Evolutionary conservation across 2,329 filamentous ascomycete genomes (phyloP).

Genomic region (Hyphodiscus sp.): DNA sequence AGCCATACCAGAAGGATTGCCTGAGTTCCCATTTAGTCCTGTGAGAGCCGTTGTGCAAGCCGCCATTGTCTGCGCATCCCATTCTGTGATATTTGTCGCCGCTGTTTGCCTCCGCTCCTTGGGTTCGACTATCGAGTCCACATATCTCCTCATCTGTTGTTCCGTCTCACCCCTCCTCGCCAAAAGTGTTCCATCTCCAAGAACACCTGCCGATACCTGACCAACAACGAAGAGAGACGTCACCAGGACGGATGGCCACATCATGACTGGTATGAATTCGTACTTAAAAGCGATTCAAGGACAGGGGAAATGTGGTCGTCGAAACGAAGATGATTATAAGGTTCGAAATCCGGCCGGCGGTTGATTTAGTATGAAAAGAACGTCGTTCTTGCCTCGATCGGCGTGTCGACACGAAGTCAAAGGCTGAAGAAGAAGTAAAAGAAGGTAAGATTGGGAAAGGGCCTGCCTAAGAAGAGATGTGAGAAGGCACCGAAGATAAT

Average conservation of each 20-base stretch:
- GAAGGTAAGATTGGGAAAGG: constrained; percentile 19
- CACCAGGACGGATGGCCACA: constrained; percentile 16
- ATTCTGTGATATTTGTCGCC: constrained; percentile 42
- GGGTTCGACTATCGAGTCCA: constrained; percentile 26
- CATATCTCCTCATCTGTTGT: constrained; percentile 25
- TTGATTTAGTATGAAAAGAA: constrained; percentile 10
- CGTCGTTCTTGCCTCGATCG: constrained; percentile 13
- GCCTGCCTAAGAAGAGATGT: constrained; percentile 21
- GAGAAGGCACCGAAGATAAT: constrained; percentile 14
- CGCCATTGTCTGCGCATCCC: constrained; percentile 47
- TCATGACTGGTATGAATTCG: constrained; percentile 13
- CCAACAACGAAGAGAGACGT: constrained; percentile 22
- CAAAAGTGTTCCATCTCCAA: constrained; percentile 19
- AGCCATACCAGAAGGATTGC: constrained; percentile 70
- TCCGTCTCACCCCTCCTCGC: constrained; percentile 23
- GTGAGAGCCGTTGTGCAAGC: constrained; percentile 55
- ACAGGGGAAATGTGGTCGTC: constrained; percentile 2
- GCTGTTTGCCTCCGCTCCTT: constrained; percentile 22
- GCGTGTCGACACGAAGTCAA: constrained; percentile 12
- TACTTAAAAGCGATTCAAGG: neutral
- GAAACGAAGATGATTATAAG: constrained; percentile 5
- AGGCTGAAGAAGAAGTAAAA: constrained; percentile 12
- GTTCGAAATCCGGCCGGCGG: constrained; percentile 24
- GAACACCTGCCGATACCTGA: constrained; percentile 22
- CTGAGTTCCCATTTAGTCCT: constrained; percentile 46